Base-by-base conservation (phyloP, 164 flowering plant species). In the Sedum album region DNA sequence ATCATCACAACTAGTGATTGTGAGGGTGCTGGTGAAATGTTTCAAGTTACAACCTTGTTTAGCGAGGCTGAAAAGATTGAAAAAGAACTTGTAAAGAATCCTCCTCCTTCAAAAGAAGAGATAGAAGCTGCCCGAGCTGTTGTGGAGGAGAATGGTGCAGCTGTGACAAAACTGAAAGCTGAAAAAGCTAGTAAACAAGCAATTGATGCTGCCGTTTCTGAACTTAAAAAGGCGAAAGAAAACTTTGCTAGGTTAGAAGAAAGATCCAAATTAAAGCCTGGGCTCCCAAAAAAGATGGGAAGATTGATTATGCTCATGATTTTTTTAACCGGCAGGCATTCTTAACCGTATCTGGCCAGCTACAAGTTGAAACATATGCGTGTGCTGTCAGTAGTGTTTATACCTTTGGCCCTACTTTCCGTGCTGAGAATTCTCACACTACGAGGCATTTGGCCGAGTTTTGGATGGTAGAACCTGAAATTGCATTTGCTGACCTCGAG, bases 21-120 rank as follows among this genome's bases (percentile, higher is more conserved):
- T 79, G 97, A 93, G 82, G 97, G 96, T 76, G 98, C 98, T 69
- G 98, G 98, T 70, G 97, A 89, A 76, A 91, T 89, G 97, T 93
- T 93, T 82, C 98, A 93, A 85, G 97, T 86, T 28, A 93, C 98
- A 6, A 91, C 96, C 14, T 73, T 93, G 76, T 74, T 89, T 4
- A 91, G 72, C 60, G 93, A 88, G 25, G 80, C 93, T 9, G 97
- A 91, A 39, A 93, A 80, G 81, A 30, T 81, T 68, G 96, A 88
- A 79, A 87, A 85, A 78, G 97, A 93, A 55, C 79, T 93, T 67
- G 79, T 77, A 33, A 75, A 88, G 70, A 93, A 81, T 67, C 98
- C 98, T 67, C 83, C 91, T 60, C 93, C 97, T 23, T 78, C 96
- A 31, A 88, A 82, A 73, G 82, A 75, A 38, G 97, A 91, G 5